Evolutionary conservation across 371 early-diverging fungal genomes (phyloP).

Genomic region (Zopfochytrium polystomum): DNA sequence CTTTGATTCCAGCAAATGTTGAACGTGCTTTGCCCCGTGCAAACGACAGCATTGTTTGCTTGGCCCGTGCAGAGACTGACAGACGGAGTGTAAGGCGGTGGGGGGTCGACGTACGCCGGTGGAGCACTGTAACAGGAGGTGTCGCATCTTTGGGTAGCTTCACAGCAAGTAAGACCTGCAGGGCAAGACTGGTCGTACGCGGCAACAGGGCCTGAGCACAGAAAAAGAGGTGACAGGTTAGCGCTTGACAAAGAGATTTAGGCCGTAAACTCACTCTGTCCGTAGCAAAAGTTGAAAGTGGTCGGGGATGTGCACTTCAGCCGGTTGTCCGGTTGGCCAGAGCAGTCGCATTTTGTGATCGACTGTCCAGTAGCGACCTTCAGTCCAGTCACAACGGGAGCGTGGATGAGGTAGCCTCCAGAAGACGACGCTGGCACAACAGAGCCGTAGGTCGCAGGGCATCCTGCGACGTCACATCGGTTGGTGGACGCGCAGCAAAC

Average conservation of each 20-base stretch:
- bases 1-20: conserved; percentile 13
- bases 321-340: background rate
- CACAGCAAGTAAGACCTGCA: conserved; percentile 12
- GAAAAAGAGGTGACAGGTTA: too few species aligned
- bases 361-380: background rate
- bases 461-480: background rate
- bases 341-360: background rate
- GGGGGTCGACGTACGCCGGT: background rate
- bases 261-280: background rate
- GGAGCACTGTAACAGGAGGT: background rate
- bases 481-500: background rate
- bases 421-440: background rate
- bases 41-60: conserved; percentile 5
- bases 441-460: background rate
- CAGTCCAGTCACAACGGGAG: background rate
- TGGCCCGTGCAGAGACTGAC: background rate
- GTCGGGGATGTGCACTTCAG: conserved; percentile 3
- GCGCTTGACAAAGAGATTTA: too few species aligned
- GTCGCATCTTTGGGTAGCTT: conserved; percentile 5
- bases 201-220: too few species aligned
- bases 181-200: conserved; percentile 7
- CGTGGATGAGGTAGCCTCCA: background rate
- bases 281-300: conserved; percentile 4
- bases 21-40: conserved; percentile 10
- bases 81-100: background rate